These are phyloP conservation scores for Entomortierella lignicola DNA, from an alignment of 192 early-diverging fungal species.

Conservation along the genomic window DNA sequence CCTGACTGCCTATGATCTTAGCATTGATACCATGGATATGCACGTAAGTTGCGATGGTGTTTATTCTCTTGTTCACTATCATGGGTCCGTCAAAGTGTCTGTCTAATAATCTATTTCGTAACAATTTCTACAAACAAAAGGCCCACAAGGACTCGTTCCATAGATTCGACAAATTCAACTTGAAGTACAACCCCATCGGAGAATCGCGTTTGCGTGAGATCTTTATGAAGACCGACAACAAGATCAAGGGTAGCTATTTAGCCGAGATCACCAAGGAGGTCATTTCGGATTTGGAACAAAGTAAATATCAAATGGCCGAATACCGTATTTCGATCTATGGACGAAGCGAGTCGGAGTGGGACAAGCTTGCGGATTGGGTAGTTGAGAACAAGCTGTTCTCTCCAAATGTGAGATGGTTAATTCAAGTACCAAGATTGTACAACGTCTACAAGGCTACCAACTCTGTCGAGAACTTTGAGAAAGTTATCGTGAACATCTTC, in stretches of 20 bases:
- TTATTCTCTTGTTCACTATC: neutral
- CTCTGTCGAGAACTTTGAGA: constrained; percentile 79
- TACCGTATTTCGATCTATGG: constrained; percentile 98
- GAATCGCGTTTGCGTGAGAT: constrained; percentile 96
- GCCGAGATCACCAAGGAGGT: constrained; percentile 97
- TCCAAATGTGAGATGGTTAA: constrained; percentile 94
- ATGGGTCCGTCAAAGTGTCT: neutral
- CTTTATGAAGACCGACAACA: constrained; percentile 98
- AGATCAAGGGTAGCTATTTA: constrained; percentile 87
- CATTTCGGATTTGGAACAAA: constrained; percentile 89
- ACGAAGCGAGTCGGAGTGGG: constrained; percentile 88
- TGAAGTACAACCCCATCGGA: constrained; percentile 97
- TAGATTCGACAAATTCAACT: constrained; percentile 97
- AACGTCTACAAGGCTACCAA: constrained; percentile 84
- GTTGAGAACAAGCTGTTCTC: constrained; percentile 92
- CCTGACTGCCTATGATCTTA: constrained; percentile 94
- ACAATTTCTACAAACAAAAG: constrained; percentile 28
- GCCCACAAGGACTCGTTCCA: constrained; percentile 98
- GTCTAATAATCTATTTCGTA: too few relatives aligned
- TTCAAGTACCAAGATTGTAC: constrained; percentile 95
- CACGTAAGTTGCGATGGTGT: constrained; percentile 66
- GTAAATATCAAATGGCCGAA: constrained; percentile 97
- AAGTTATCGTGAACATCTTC: constrained; percentile 87
- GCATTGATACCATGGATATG: constrained; percentile 98
- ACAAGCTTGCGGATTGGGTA: constrained; percentile 95